Percentiles rank a stretch among this genome's conserved stretches.
These are phyloP conservation scores for Vickermania ingenoplastis DNA, from an alignment of 208 protist species.

Conservation along the genomic window DNA sequence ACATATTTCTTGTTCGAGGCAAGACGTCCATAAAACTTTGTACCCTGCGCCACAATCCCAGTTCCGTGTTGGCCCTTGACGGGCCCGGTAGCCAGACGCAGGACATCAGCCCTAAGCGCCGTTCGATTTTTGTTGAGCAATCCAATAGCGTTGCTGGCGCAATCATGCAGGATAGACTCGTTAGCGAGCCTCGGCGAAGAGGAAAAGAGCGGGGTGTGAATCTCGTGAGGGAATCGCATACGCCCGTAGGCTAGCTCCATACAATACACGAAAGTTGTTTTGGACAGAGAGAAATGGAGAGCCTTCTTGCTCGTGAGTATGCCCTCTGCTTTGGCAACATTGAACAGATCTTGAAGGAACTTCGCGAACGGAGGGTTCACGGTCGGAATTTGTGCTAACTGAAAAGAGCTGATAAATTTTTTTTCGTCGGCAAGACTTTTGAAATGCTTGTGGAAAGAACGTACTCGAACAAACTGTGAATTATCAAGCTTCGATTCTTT, in stretches of 20 bases:
- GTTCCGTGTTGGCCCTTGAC: background rate
- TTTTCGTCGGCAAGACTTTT: constrained; percentile 15
- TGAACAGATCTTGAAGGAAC: constrained; percentile 45
- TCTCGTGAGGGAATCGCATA: constrained; percentile 44
- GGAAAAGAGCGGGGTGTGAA: constrained; percentile 15
- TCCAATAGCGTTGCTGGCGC: constrained; percentile 26
- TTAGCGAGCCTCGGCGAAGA: constrained; percentile 10
- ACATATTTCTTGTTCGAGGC: background rate
- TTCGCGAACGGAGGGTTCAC: constrained; percentile 39
- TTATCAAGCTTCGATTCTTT: background rate
- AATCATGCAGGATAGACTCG: constrained; percentile 1
- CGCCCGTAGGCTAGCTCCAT: constrained; percentile 31
- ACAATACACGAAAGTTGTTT: constrained; percentile 27
- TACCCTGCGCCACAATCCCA: background rate
- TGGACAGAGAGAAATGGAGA: constrained; percentile 46
- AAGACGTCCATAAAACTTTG: background rate
- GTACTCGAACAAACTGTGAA: constrained; percentile 23
- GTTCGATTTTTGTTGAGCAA: constrained; percentile 21
- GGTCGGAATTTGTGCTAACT: constrained; percentile 40
- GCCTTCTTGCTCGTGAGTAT: constrained; percentile 21
- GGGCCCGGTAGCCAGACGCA: background rate
- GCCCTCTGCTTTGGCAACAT: constrained; percentile 41
- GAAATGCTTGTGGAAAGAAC: constrained; percentile 39
- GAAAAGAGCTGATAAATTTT: constrained; percentile 35
- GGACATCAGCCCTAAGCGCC: background rate